These are phyloP conservation scores for Halteria grandinella DNA, from an alignment of 73 alveolate species.

Conservation along the genomic window DNA sequence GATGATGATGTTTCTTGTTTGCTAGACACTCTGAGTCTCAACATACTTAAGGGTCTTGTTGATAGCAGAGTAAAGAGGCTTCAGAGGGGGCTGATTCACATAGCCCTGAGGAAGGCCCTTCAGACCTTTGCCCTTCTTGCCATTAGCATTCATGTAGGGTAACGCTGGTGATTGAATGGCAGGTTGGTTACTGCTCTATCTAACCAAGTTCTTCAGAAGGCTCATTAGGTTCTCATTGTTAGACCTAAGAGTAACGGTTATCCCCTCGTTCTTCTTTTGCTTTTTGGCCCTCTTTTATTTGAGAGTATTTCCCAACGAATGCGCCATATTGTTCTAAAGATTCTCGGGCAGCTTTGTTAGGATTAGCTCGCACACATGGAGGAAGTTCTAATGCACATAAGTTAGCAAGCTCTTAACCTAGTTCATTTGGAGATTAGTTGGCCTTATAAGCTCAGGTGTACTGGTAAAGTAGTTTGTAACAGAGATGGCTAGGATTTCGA, in stretches of 20 bases:
- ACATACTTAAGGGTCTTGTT: slow-evolving; percentile 24
- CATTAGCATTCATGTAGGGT: not conserved
- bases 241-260: not conserved
- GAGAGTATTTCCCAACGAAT: not conserved
- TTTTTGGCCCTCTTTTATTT: slow-evolving; percentile 40
- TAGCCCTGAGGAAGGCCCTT: not conserved
- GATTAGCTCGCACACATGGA: slow-evolving; percentile 56
- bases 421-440: slow-evolving; percentile 49
- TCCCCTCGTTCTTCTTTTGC: slow-evolving; percentile 45
- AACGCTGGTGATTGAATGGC: not conserved
- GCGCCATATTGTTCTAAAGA: slow-evolving; percentile 46
- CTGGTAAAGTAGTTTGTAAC: slow-evolving; percentile 38
- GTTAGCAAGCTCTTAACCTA: slow-evolving; percentile 53
- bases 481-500: slow-evolving; percentile 34
- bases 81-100: slow-evolving; percentile 41
- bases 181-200: slow-evolving; percentile 6
- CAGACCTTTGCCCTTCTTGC: not conserved
- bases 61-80: slow-evolving; percentile 27
- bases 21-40: slow-evolving; percentile 13
- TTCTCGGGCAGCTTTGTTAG: slow-evolving; percentile 59
- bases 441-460: slow-evolving; percentile 44
- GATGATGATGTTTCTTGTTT: slow-evolving; percentile 24
- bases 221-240: slow-evolving; percentile 41
- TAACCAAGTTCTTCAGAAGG: slow-evolving; percentile 24
- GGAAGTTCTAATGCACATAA: slow-evolving; percentile 65